Percentiles rank a stretch among this genome's conserved stretches.
Evolutionary conservation across 331 rosid genomes (phyloP).

Genomic region (Cydonia oblonga): DNA sequence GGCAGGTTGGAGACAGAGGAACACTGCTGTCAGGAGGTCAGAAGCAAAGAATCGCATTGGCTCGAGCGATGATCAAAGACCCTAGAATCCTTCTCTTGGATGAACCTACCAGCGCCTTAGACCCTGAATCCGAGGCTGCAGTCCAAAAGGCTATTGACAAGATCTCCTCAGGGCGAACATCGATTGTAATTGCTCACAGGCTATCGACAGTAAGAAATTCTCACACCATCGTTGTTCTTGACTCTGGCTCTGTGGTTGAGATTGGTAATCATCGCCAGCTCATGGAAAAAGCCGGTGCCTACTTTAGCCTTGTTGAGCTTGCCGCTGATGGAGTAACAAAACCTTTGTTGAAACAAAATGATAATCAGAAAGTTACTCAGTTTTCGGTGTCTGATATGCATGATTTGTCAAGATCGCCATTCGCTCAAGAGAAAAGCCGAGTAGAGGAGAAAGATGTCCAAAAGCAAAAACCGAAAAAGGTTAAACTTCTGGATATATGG

Average conservation of each 20-base stretch:
- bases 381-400: conserved; percentile 22
- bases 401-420: conserved; percentile 25
- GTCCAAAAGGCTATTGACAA: conserved; percentile 82
- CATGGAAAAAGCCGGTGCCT: conserved; percentile 56
- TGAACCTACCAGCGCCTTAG: conserved; percentile 88
- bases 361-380: conserved; percentile 8
- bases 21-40: conserved; percentile 86
- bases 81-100: conserved; percentile 76
- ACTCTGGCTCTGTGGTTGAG: conserved; percentile 58
- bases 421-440: conserved; percentile 17
- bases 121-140: conserved; percentile 61
- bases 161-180: conserved; percentile 62
- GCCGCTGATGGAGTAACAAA: conserved; percentile 47
- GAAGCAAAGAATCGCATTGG: conserved; percentile 81
- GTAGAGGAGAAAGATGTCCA: conserved; percentile 26
- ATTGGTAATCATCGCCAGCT: conserved; percentile 68
- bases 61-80: conserved; percentile 76
- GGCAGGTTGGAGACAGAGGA: conserved; percentile 79
- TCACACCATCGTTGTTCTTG: conserved; percentile 65
- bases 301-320: conserved; percentile 64
- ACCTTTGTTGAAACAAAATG: conserved; percentile 19
- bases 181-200: conserved; percentile 79
- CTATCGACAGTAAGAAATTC: conserved; percentile 66
- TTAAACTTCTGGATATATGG: conserved; percentile 50
- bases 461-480: conserved; percentile 22